phyloP scores from a whole-genome alignment of 2,329 filamentous ascomycete species.

The Aspergillus versicolor region DNA sequence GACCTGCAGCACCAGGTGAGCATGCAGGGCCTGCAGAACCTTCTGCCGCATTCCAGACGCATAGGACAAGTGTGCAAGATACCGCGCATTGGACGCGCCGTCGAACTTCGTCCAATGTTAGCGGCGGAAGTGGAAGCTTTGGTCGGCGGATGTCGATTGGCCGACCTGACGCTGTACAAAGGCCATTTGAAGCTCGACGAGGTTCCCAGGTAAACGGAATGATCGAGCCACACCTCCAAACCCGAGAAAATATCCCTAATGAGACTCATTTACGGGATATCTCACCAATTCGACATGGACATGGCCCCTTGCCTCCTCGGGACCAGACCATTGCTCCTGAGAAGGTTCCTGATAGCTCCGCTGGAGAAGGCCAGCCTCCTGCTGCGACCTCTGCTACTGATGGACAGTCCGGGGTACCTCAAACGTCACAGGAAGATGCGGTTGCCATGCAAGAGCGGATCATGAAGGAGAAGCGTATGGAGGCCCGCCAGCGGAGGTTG shows the following conservation, averaged over 20 bases:
- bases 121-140: constrained; percentile 74
- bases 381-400: constrained; percentile 14
- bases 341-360: constrained; percentile 21
- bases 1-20: constrained; percentile 64
- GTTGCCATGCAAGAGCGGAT: constrained; percentile 58
- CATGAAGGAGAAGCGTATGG: constrained; percentile 60
- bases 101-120: constrained; percentile 87
- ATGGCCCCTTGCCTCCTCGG: constrained; percentile 31
- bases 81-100: constrained; percentile 66
- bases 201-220: constrained; percentile 40
- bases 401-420: constrained; percentile 18
- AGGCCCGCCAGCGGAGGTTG: constrained; percentile 53
- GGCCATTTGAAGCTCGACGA: constrained; percentile 39
- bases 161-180: constrained; percentile 44
- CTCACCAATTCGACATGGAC: constrained; percentile 23
- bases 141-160: constrained; percentile 62
- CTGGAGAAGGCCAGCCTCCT: constrained; percentile 20
- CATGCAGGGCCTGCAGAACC: constrained; percentile 71
- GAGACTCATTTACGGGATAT: constrained; percentile 23
- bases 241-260: constrained; percentile 27
- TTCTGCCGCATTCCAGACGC: constrained; percentile 81
- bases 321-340: constrained; percentile 29
- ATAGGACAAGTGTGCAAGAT: constrained; percentile 66
- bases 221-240: constrained; percentile 31
- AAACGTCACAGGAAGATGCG: constrained; percentile 36